Evolutionary conservation across 345 rosid genomes (phyloP).

Genomic region (Gossypium longicalyx): DNA sequence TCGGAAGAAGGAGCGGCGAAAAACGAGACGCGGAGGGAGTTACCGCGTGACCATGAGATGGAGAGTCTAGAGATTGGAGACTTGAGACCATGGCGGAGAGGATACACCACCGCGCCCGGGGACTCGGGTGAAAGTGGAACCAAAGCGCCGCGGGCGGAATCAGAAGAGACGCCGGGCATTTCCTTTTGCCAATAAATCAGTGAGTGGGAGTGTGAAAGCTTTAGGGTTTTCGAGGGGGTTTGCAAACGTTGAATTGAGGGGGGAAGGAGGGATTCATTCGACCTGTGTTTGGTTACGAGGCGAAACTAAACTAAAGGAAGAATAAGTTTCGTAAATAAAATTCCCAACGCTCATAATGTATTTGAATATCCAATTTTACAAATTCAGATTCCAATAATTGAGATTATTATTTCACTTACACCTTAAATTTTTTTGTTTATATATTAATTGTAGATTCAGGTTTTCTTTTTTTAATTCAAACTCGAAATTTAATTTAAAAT

Average conservation of each 20-base stretch:
- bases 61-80: slow-evolving; percentile 67
- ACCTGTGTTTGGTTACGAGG: slow-evolving; percentile 7
- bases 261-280: background rate
- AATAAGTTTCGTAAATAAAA: too few relatives aligned
- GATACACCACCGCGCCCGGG: slow-evolving; percentile 39
- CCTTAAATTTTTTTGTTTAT: too few relatives aligned
- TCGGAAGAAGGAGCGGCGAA: slow-evolving; percentile 23
- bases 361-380: too few relatives aligned
- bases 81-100: slow-evolving; percentile 59
- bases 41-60: slow-evolving; percentile 81
- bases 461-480: too few relatives aligned
- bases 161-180: slow-evolving; percentile 51
- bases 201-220: background rate
- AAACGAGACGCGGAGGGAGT: slow-evolving; percentile 72
- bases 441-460: too few relatives aligned
- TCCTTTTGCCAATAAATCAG: background rate
- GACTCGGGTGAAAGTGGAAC: slow-evolving; percentile 32
- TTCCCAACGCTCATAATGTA: too few relatives aligned
- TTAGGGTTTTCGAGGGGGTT: slow-evolving; percentile 39
- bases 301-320: background rate
- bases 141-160: slow-evolving; percentile 35
- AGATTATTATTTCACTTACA: too few relatives aligned
- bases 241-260: background rate
- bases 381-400: too few relatives aligned
- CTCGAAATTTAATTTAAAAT: too few relatives aligned